phyloP scores from a whole-genome alignment of 192 early-diverging fungal species.

The Powellomyces hirtus region DNA sequence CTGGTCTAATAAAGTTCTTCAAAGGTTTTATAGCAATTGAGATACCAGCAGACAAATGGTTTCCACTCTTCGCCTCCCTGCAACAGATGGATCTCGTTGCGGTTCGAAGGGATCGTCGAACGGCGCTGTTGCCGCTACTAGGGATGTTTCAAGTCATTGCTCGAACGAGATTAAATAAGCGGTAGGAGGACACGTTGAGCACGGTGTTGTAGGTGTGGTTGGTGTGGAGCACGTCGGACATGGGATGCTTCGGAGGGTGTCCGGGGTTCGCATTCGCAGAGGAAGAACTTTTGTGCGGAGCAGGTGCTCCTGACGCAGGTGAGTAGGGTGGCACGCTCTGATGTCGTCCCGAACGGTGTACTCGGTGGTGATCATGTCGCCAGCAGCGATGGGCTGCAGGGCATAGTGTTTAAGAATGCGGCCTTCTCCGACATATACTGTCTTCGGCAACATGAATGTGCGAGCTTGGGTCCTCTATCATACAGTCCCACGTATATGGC shows the following conservation, averaged over 20 bases:
- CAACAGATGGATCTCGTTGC: too few species aligned
- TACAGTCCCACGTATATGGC: slow-evolving; percentile 9
- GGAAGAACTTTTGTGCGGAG: slow-evolving; percentile 16
- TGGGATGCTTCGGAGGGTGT: background rate
- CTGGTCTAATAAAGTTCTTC: too few species aligned
- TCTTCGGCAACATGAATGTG: slow-evolving; percentile 27
- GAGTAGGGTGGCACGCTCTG: slow-evolving; percentile 19
- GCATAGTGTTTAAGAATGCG: slow-evolving; percentile 17
- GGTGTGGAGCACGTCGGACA: slow-evolving; percentile 11
- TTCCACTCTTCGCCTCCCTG: too few species aligned
- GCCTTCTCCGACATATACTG: slow-evolving; percentile 14
- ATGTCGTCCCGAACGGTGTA: slow-evolving; percentile 23
- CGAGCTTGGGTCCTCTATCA: slow-evolving; percentile 14
- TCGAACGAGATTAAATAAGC: background rate
- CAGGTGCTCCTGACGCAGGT: slow-evolving; percentile 5
- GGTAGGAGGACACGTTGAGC: background rate
- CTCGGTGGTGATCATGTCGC: slow-evolving; percentile 24
- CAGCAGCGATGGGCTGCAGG: slow-evolving; percentile 5
- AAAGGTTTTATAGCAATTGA: too few species aligned
- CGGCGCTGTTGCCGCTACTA: slow-evolving; percentile 1
- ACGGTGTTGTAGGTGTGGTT: background rate
- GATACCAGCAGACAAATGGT: too few species aligned
- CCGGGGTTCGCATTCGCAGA: slow-evolving; percentile 2
- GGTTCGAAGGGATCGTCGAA: background rate
- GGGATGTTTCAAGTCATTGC: background rate